Percentiles rank a stretch among this genome's conserved stretches.
These are phyloP conservation scores for Fusarium tjaetaba DNA, from an alignment of 2,329 filamentous ascomycete genomes.

Conservation along the genomic window DNA sequence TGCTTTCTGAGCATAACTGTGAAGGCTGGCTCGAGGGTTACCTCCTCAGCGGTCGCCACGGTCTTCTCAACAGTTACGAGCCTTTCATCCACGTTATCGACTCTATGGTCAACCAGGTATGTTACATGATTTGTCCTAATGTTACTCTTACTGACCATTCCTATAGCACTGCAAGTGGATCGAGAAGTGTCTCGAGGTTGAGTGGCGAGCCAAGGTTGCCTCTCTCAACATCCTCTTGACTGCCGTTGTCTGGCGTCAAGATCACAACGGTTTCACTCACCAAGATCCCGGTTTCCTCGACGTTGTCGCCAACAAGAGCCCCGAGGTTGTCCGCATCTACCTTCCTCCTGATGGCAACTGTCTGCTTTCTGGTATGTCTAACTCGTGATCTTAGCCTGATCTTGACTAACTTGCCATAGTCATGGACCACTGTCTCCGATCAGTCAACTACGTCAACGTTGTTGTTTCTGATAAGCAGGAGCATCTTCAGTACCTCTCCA, in stretches of 20 bases:
- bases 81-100: slow-evolving; percentile 86
- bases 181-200: slow-evolving; percentile 81
- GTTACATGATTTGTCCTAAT: slow-evolving; percentile 1
- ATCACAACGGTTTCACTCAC: slow-evolving; percentile 86
- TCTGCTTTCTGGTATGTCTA: slow-evolving; percentile 66
- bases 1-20: slow-evolving; percentile 82
- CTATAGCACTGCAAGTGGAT: slow-evolving; percentile 82
- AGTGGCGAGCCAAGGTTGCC: slow-evolving; percentile 78
- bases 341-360: slow-evolving; percentile 84
- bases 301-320: slow-evolving; percentile 81
- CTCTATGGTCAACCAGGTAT: slow-evolving; percentile 81
- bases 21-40: slow-evolving; percentile 87
- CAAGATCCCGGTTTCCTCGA: slow-evolving; percentile 85
- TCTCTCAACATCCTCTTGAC: slow-evolving; percentile 84
- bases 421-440: slow-evolving; percentile 79
- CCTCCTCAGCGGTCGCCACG: slow-evolving; percentile 77
- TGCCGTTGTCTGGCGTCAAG: slow-evolving; percentile 82
- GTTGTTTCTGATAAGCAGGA: slow-evolving; percentile 83
- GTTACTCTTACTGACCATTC: slow-evolving; percentile 9
- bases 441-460: slow-evolving; percentile 82
- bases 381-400: neutral
- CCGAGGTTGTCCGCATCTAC: slow-evolving; percentile 83
- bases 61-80: slow-evolving; percentile 83
- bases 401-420: slow-evolving; percentile 50
- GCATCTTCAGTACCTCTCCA: slow-evolving; percentile 78